Conservation (phyloP, 2,329 filamentous ascomycete species). For the Curvularia verruculosa region DNA sequence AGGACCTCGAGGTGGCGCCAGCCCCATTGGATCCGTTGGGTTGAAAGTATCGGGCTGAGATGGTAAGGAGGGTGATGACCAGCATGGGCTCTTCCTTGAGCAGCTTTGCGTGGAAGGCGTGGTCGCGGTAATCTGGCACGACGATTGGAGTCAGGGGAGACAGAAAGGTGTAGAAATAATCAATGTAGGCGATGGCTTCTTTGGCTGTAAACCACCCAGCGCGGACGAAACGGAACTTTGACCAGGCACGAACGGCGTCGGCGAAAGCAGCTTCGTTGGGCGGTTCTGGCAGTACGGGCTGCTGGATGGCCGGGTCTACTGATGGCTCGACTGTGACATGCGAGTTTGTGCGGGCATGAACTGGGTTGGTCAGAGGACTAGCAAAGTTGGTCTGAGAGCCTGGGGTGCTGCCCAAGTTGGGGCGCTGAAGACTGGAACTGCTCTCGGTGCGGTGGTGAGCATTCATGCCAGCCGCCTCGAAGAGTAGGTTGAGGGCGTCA, state of each 20-base stretch:
- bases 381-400: constrained; percentile 45
- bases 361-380: constrained; percentile 39
- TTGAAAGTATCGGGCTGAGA: constrained; percentile 83
- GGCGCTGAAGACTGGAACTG: constrained; percentile 47
- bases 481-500: constrained; percentile 88
- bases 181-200: constrained; percentile 91
- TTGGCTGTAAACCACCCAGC: constrained; percentile 95
- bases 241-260: constrained; percentile 85
- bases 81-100: constrained; percentile 92
- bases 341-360: constrained; percentile 33
- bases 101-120: constrained; percentile 78
- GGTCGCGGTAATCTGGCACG: constrained; percentile 84
- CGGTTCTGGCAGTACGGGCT: constrained; percentile 36
- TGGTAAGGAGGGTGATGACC: constrained; percentile 87
- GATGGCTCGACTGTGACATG: constrained; percentile 33
- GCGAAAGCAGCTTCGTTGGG: constrained; percentile 51
- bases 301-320: constrained; percentile 42
- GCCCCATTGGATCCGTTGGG: constrained; percentile 72
- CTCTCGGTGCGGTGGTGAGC: constrained; percentile 57
- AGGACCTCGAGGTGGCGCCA: constrained; percentile 77
- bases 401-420: constrained; percentile 43
- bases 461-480: constrained; percentile 73
- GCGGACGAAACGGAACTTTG: constrained; percentile 89
- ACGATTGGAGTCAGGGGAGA: constrained; percentile 93
- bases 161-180: constrained; percentile 93